These are phyloP conservation scores for Debaryomyces coudertii DNA, from an alignment of 1,139 yeast genomes.

Conservation along the genomic window DNA sequence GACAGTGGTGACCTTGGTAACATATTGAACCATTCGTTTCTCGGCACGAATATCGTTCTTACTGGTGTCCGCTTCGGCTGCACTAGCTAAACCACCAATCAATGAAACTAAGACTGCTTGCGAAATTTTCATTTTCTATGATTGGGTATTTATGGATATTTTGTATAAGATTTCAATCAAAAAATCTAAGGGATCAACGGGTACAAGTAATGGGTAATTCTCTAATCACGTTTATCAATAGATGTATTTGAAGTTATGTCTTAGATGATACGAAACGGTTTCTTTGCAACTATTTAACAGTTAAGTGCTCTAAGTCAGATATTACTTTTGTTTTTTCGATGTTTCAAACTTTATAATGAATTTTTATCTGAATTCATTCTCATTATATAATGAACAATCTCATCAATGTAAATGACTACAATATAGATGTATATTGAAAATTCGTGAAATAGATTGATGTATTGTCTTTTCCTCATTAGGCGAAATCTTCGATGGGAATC, in stretches of 20 bases:
- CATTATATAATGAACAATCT: constrained; percentile 1
- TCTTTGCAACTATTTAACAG: constrained; percentile 3
- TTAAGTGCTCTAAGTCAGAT: background rate
- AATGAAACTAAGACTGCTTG: constrained; percentile 2
- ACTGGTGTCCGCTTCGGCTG: background rate
- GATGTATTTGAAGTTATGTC: background rate
- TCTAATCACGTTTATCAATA: background rate
- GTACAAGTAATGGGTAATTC: background rate
- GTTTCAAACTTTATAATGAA: background rate
- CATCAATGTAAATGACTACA: constrained; percentile 3
- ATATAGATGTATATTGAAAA: background rate
- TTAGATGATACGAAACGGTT: background rate
- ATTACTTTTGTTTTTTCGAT: background rate
- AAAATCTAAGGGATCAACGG: background rate
- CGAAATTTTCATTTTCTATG: constrained; percentile 6
- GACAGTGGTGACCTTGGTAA: constrained; percentile 23
- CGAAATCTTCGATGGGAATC: constrained; percentile 9
- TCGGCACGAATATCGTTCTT: background rate
- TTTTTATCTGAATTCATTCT: background rate
- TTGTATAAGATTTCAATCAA: background rate
- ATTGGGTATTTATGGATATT: background rate
- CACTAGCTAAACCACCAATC: background rate
- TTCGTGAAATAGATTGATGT: constrained; percentile 3
- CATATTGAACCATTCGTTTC: constrained; percentile 19
- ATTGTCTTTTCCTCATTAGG: constrained; percentile 26